Conservation (phyloP, 2,329 filamentous ascomycete genomes). For the Penicillium sp. region DNA sequence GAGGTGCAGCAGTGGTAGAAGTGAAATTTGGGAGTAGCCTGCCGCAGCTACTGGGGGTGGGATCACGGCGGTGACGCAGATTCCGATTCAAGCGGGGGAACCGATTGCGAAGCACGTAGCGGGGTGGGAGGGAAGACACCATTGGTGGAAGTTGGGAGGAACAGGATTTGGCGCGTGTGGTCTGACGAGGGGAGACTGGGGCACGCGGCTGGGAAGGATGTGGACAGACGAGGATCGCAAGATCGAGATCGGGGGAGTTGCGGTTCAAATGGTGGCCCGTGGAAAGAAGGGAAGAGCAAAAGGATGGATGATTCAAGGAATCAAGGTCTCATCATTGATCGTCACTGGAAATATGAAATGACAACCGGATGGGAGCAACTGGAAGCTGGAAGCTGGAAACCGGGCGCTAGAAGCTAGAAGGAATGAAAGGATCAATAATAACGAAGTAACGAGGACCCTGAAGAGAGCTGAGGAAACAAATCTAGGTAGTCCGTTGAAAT, state of each 20-base stretch:
- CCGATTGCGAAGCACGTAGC: background rate
- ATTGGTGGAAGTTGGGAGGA: conserved; percentile 1
- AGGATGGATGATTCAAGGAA: too few species aligned
- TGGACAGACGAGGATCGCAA: background rate
- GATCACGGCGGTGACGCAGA: conserved; percentile 1
- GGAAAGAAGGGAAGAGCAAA: too few species aligned
- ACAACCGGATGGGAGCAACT: too few species aligned
- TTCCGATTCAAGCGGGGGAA: conserved; percentile 10
- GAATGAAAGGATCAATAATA: background rate
- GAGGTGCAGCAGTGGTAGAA: background rate
- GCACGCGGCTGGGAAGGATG: background rate
- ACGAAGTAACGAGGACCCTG: too few species aligned
- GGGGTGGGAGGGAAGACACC: conserved; percentile 1
- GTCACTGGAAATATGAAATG: too few species aligned
- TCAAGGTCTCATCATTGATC: too few species aligned
- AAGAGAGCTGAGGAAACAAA: too few species aligned
- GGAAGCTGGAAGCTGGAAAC: too few species aligned
- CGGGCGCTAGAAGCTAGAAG: too few species aligned
- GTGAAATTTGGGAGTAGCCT: background rate
- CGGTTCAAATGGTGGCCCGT: too few species aligned
- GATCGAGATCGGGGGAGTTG: background rate
- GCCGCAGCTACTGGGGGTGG: too few species aligned
- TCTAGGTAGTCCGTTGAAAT: too few species aligned
- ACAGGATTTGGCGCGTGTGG: background rate
- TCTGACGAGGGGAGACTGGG: background rate